phyloP scores from a whole-genome alignment of 2,329 filamentous ascomycete genomes.

The Cytospora paraplurivora region DNA sequence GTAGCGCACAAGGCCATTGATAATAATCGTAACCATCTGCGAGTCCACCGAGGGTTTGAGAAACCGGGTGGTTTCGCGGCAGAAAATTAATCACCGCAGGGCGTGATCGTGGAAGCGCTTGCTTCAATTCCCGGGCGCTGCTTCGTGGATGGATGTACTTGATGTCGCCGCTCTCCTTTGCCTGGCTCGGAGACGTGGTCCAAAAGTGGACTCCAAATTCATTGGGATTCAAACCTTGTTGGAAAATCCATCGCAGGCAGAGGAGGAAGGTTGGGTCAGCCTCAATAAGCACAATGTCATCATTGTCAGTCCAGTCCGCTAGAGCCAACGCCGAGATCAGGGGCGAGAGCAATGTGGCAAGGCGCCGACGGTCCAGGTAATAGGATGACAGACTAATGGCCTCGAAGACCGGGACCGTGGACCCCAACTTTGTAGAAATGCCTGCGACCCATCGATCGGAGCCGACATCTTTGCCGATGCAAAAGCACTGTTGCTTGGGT shows the following conservation, averaged over 20 bases:
- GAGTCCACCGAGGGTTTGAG: constrained; percentile 30
- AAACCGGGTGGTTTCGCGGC: constrained; percentile 34
- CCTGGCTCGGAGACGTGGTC: constrained; percentile 29
- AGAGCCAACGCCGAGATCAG: not conserved
- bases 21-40: constrained; percentile 36
- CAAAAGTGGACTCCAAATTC: constrained; percentile 30
- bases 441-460: constrained; percentile 28
- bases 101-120: constrained; percentile 32
- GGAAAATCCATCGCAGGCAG: not conserved
- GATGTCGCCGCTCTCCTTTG: not conserved
- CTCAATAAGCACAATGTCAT: constrained; percentile 37
- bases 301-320: too few relatives aligned
- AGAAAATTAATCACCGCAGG: constrained; percentile 40
- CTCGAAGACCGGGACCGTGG: not conserved
- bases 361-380: not conserved
- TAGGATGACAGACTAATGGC: not conserved
- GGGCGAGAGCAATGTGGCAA: constrained; percentile 2
- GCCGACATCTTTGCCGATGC: constrained; percentile 37
- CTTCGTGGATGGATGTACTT: constrained; percentile 18
- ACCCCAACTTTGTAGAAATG: not conserved
- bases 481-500: constrained; percentile 35
- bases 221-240: constrained; percentile 2
- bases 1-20: not conserved
- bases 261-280: constrained; percentile 26
- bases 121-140: constrained; percentile 34